A percentile compares a stretch with the other conserved stretches of the same genome.
These are phyloP conservation scores for Oryza punctata DNA, from an alignment of 176 grass and related monocot genomes.

Conservation along the genomic window DNA sequence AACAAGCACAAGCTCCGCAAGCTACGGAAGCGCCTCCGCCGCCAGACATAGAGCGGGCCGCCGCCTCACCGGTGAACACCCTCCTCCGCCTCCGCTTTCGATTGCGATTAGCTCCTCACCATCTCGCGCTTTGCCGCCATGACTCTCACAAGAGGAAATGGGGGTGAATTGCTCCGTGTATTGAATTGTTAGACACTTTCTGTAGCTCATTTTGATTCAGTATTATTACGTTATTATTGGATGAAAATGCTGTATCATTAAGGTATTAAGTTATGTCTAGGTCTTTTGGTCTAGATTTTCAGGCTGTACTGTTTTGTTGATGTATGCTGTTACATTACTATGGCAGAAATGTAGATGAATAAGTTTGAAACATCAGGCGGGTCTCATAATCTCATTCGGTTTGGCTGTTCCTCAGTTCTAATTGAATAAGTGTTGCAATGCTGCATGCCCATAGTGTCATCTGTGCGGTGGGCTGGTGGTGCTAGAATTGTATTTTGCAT, in stretches of 20 bases:
- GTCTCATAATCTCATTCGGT: not conserved
- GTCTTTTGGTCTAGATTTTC: constrained; percentile 2
- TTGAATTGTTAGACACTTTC: not conserved
- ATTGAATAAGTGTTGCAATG: not conserved
- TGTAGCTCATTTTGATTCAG: not conserved
- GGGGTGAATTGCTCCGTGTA: not conserved
- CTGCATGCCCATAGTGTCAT: not conserved
- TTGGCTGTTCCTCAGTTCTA: not conserved
- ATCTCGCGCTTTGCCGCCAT: not conserved
- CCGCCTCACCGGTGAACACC: constrained; percentile 34
- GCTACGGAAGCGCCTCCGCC: constrained; percentile 76
- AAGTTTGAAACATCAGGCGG: not conserved
- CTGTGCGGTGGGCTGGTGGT: not conserved
- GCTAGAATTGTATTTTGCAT: not conserved
- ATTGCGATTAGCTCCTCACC: not conserved
- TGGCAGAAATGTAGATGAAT: not conserved
- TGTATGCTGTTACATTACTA: not conserved
- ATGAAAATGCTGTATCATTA: not conserved
- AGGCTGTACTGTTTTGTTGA: not conserved
- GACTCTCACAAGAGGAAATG: not conserved
- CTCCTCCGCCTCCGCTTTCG: not conserved
- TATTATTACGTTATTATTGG: not conserved
- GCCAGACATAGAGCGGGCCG: constrained; percentile 52
- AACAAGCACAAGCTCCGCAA: constrained; percentile 97
- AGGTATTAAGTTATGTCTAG: not conserved